Percentiles rank a stretch among this genome's conserved stretches.
Evolutionary conservation across 495 filamentous ascomycete species (phyloP).

Genomic region (Cercophora sp.): DNA sequence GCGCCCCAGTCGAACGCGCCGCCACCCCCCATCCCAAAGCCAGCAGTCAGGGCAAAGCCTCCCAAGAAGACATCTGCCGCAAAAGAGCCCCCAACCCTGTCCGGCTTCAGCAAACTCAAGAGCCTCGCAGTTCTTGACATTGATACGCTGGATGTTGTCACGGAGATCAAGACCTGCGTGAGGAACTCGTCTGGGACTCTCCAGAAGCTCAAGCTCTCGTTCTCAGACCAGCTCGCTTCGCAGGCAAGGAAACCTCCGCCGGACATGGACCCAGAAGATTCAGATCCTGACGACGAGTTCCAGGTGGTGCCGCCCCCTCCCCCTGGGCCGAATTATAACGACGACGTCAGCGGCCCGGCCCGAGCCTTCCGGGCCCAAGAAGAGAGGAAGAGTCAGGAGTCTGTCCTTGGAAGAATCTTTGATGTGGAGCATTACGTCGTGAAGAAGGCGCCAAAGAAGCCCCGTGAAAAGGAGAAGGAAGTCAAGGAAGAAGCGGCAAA

Average conservation of each 20-base stretch:
- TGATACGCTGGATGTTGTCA: slow-evolving; percentile 50
- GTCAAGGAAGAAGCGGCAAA: slow-evolving; percentile 22
- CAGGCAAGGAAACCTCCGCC: slow-evolving; percentile 49
- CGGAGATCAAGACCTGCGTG: slow-evolving; percentile 52
- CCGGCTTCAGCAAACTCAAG: slow-evolving; percentile 53
- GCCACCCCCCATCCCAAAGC: slow-evolving; percentile 20
- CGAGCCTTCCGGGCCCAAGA: slow-evolving; percentile 41
- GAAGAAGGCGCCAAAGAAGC: slow-evolving; percentile 23
- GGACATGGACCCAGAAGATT: slow-evolving; percentile 48
- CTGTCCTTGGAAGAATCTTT: slow-evolving; percentile 52
- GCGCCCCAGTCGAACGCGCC: slow-evolving; percentile 17
- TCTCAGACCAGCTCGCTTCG: slow-evolving; percentile 48
- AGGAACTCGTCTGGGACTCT: slow-evolving; percentile 48
- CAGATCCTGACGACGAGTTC: slow-evolving; percentile 47
- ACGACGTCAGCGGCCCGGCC: slow-evolving; percentile 34
- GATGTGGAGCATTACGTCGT: slow-evolving; percentile 37
- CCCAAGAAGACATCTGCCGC: slow-evolving; percentile 17
- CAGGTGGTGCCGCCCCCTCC: slow-evolving; percentile 25
- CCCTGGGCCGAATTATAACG: slow-evolving; percentile 13
- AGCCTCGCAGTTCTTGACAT: slow-evolving; percentile 54
- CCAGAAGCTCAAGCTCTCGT: slow-evolving; percentile 51
- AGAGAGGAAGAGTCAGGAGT: slow-evolving; percentile 51
- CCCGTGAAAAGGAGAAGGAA: slow-evolving; percentile 28
- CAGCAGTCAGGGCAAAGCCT: slow-evolving; percentile 17
- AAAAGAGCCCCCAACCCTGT: slow-evolving; percentile 46